Evolutionary conservation across 129 eudicot species (phyloP), one percentile per base, ranked within the genome.

Genomic region (Tanacetum coccineum): DNA sequence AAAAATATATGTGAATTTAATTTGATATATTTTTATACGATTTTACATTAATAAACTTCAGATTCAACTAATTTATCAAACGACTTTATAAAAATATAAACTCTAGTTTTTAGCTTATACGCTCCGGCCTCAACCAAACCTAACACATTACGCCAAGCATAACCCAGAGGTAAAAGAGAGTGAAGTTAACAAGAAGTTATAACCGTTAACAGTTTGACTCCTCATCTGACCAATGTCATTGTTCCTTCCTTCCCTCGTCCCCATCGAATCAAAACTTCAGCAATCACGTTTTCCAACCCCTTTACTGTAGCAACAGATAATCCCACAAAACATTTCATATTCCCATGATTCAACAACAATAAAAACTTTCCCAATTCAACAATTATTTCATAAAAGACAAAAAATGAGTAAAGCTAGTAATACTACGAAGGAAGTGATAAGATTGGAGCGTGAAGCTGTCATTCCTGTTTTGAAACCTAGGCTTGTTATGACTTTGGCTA

Each of bases 391-490:
- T n/a, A 13, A 3, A 13, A n/a, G n/a, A n/a, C n/a, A 8, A 50
- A 55, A 40, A 14, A 79, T 68, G 80, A 62, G 63, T 25, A 63
- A 76, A 66, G 71, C 66, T 44, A 66, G 60, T 53, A 36, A 59
- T 68, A 67, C 18, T 51, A 81, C 78, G 65, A 86, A 80, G 46
- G 98, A 92, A 17, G 88, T 92, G 28, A 92, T 92, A 68, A 85
- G 95, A 18, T 65, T 92, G 81, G 98, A 92, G 82, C 80, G 85
- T 40, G 98, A 92, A 76, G 84, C 98, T 0, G 98, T 92, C 5
- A 88, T 92, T 71, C 98, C 98, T 22, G 66, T 92, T 53, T 66
- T 92, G 71, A 92, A 92, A 82, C 98, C 98, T 67, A 88, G 77
- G 54, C 84, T 88, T 72, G 79, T 84, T 73, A 87, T 92, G 88